phyloP scores from a whole-genome alignment of 2,329 filamentous ascomycete species.

The Chaetomium olivaceum region DNA sequence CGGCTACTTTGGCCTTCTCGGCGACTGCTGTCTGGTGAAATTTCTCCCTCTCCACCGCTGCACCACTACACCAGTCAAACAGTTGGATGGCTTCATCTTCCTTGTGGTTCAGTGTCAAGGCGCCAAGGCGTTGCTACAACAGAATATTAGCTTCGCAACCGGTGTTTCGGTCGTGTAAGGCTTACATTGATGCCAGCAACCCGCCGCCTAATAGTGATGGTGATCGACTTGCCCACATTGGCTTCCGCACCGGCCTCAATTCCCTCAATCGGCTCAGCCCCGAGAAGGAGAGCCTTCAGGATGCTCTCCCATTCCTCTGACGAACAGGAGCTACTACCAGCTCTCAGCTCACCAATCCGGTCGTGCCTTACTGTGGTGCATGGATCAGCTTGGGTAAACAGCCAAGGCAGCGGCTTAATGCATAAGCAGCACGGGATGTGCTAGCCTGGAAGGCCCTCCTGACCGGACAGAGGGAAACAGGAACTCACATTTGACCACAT shows the following conservation, averaged over 20 bases:
- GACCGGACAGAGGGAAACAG: background rate
- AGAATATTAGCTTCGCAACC: conserved; percentile 1
- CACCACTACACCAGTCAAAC: conserved; percentile 69
- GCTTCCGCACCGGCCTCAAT: conserved; percentile 63
- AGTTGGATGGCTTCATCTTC: conserved; percentile 61
- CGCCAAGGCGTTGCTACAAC: conserved; percentile 66
- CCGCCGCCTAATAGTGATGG: conserved; percentile 64
- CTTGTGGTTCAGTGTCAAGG: conserved; percentile 57
- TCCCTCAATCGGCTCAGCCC: conserved; percentile 49
- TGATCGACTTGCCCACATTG: conserved; percentile 53
- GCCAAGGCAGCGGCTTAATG: background rate
- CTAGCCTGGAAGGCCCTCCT: background rate
- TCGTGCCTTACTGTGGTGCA: conserved; percentile 56
- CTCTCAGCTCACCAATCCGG: conserved; percentile 53
- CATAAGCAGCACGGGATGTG: background rate
- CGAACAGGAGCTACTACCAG: conserved; percentile 55
- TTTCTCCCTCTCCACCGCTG: conserved; percentile 50
- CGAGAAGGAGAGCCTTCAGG: conserved; percentile 58
- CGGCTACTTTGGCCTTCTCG: conserved; percentile 44
- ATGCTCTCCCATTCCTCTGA: conserved; percentile 68
- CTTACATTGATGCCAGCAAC: conserved; percentile 68
- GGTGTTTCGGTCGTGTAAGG: conserved; percentile 24
- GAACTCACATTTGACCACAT: conserved; percentile 58
- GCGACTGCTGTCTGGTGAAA: conserved; percentile 47
- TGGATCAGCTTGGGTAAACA: conserved; percentile 2